Evolutionary conservation across 352 stramenopile species (phyloP), one percentile per base, ranked within the genome.

Genomic region (Globisporangium nunn): DNA sequence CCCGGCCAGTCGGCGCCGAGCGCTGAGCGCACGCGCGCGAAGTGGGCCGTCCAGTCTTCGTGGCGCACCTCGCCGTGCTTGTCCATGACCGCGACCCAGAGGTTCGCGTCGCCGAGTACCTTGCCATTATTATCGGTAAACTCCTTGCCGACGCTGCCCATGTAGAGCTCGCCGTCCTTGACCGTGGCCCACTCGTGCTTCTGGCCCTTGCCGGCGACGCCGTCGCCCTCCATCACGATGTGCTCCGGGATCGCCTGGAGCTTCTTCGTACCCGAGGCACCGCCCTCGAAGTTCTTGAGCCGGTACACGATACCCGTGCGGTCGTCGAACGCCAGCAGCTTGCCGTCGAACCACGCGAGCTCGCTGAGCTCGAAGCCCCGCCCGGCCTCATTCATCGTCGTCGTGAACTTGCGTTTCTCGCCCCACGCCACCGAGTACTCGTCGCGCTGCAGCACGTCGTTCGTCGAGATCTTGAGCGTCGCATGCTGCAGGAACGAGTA

Each of bases 181-280:
- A 99, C 93, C 0, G 97, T 99, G 4, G 95, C 91, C 97, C 97
- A 99, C 77, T 99, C 97, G 74, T 95, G 96, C 70, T 99, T 99
- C 85, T 99, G 97, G 15, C 96, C 97, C 77, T 99, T 99, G 53
- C 96, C 87, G 12, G 91, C 93, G 31, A 97, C 68, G 6, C 96
- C 97, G 56, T 98, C 85, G 58, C 97, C 96, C 75, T 99, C 97
- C 74, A 98, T 98, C 52, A 98, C 76, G 53, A 99, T 98, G 66
- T 97, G 93, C 62, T 95, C 74, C 15, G 96, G 96, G 50, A 98
- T 88, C 31, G 91, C 89, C 57, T 93, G 68, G n/a, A 93, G 64
- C 0, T 68, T 66, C 64, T 93, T 91, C 0, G 64, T 65, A 11
- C 23, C 23, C 23, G 23, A 23, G 23, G 23, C 23, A 23, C 23